Evolutionary conservation across 148 eudicot genomes (phyloP).

Genomic region (Hydrangea macrophylla): DNA sequence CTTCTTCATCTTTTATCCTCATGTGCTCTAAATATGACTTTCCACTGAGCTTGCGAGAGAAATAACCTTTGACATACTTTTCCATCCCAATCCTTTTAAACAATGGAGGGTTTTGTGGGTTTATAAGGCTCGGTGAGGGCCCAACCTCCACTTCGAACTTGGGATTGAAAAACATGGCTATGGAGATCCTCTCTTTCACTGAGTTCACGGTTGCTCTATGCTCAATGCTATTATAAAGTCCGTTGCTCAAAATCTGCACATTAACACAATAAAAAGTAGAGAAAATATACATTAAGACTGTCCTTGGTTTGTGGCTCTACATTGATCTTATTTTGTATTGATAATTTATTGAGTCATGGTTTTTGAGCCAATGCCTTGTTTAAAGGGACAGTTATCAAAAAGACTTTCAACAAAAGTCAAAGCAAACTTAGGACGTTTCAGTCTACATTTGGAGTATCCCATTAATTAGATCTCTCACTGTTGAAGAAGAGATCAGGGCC

Average conservation of each 20-base stretch:
- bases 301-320: too few relatives aligned
- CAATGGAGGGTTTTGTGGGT: background rate
- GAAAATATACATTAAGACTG: too few relatives aligned
- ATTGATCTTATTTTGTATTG: too few relatives aligned
- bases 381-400: background rate
- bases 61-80: background rate
- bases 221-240: slow-evolving; percentile 4
- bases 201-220: slow-evolving; percentile 8
- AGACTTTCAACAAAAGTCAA: too few relatives aligned
- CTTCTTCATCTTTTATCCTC: background rate
- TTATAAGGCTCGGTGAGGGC: slow-evolving; percentile 2
- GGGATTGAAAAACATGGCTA: slow-evolving; percentile 5
- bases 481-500: too few relatives aligned
- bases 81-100: background rate
- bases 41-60: background rate
- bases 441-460: too few relatives aligned
- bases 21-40: background rate
- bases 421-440: too few relatives aligned
- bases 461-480: too few relatives aligned
- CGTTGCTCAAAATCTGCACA: slow-evolving; percentile 17
- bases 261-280: too few relatives aligned
- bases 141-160: slow-evolving; percentile 7
- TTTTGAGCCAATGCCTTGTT: background rate
- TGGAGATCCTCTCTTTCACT: slow-evolving; percentile 10
- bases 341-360: too few relatives aligned